Conservation (phyloP, 768 basidiomycete species). For the Calvatia gigantea region DNA sequence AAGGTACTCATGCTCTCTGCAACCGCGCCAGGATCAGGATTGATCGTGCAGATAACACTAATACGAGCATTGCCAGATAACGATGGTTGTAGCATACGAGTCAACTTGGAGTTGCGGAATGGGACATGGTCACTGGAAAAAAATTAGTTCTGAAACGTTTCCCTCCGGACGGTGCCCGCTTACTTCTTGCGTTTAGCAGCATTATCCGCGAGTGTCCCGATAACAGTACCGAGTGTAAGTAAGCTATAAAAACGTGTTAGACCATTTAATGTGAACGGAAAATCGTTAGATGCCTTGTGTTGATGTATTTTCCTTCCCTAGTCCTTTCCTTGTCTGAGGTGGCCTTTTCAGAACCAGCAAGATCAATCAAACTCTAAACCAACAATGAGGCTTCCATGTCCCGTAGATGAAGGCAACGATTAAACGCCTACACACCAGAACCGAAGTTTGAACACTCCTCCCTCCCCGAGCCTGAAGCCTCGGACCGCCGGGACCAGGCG, state of each 20-base stretch:
- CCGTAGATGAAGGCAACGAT: neutral
- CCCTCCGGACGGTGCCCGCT: slow-evolving; percentile 10
- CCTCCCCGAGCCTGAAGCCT: slow-evolving; percentile 76
- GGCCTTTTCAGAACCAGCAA: slow-evolving; percentile 95
- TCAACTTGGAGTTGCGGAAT: slow-evolving; percentile 93
- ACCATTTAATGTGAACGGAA: neutral
- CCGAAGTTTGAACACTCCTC: slow-evolving; percentile 73
- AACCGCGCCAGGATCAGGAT: slow-evolving; percentile 76
- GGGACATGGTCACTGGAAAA: slow-evolving; percentile 78
- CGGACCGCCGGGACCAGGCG: slow-evolving; percentile 48
- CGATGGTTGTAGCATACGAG: slow-evolving; percentile 91
- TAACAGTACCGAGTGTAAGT: slow-evolving; percentile 90
- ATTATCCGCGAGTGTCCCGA: slow-evolving; percentile 88
- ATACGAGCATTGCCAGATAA: slow-evolving; percentile 94
- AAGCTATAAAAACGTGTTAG: slow-evolving; percentile 44
- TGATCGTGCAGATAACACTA: slow-evolving; percentile 94
- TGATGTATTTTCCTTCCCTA: slow-evolving; percentile 96
- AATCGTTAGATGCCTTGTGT: slow-evolving; percentile 57
- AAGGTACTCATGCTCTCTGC: slow-evolving; percentile 87
- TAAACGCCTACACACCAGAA: slow-evolving; percentile 48
- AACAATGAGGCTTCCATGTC: slow-evolving; percentile 2
- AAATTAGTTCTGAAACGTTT: neutral
- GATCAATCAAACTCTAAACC: slow-evolving; percentile 81
- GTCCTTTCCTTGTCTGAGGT: slow-evolving; percentile 94
- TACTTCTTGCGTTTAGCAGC: slow-evolving; percentile 71